Percentiles rank a stretch among this genome's conserved stretches.
These are phyloP conservation scores for Taiozyma sp. DNA, from an alignment of 1,139 yeast species.

Conservation along the genomic window DNA sequence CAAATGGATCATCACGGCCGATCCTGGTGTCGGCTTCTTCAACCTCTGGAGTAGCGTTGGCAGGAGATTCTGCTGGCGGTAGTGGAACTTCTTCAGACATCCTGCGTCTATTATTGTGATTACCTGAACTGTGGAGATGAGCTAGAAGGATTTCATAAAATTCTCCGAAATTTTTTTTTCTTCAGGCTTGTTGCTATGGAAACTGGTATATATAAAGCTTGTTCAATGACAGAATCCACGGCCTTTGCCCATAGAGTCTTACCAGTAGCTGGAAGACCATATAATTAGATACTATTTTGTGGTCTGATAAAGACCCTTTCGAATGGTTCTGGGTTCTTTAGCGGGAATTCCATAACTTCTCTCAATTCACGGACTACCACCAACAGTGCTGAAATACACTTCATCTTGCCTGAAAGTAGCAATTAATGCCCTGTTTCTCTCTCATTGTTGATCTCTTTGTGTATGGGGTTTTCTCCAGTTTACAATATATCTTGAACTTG, in stretches of 20 bases:
- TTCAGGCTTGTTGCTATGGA: not conserved
- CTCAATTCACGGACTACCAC: conserved; percentile 95
- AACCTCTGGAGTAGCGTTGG: not conserved
- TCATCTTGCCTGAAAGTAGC: conserved; percentile 95
- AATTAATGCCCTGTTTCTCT: no score
- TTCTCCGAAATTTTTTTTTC: not conserved
- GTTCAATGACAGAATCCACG: conserved; percentile 90
- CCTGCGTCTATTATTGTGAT: not conserved
- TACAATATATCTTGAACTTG: no score
- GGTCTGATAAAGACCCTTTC: conserved; percentile 95
- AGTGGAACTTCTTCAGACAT: not conserved
- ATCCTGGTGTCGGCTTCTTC: conserved; percentile 36
- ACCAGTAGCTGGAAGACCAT: conserved; percentile 99
- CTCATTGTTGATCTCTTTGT: no score
- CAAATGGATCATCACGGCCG: conserved; percentile 87
- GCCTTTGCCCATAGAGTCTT: conserved; percentile 95
- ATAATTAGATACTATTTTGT: conserved; percentile 93
- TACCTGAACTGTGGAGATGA: not conserved
- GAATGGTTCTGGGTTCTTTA: conserved; percentile 95
- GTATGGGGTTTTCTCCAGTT: no score
- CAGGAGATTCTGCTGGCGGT: not conserved
- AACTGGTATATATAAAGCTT: not conserved
- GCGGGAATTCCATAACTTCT: conserved; percentile 95
- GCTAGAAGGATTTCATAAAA: not conserved
- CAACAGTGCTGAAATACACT: conserved; percentile 90